Percentiles rank a stretch among this genome's conserved stretches.
These are phyloP conservation scores for Amanita brunnescens DNA, from an alignment of 768 basidiomycete species.

Conservation along the genomic window DNA sequence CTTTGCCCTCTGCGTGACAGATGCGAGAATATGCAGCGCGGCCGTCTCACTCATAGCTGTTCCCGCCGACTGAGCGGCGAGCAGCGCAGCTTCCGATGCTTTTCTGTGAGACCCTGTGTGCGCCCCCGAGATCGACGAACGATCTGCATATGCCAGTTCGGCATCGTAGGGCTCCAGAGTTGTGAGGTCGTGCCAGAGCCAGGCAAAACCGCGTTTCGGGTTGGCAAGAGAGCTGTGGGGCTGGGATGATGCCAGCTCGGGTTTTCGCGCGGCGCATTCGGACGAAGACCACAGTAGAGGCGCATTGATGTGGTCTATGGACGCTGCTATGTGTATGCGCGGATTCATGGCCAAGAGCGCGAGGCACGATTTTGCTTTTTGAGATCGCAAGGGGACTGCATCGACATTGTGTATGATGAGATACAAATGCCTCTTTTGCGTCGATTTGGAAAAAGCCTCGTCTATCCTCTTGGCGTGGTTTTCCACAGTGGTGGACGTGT, in stretches of 20 bases:
- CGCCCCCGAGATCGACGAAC: slow-evolving; percentile 51
- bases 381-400: slow-evolving; percentile 53
- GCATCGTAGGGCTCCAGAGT: slow-evolving; percentile 77
- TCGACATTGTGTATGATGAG: slow-evolving; percentile 90
- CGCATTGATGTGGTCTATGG: slow-evolving; percentile 81
- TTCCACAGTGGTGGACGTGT: slow-evolving; percentile 39
- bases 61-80: slow-evolving; percentile 22
- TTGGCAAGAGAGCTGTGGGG: slow-evolving; percentile 11
- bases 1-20: slow-evolving; percentile 82
- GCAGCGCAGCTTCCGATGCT: slow-evolving; percentile 13
- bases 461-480: slow-evolving; percentile 57
- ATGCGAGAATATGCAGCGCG: slow-evolving; percentile 73
- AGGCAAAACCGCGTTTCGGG: slow-evolving; percentile 47
- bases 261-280: slow-evolving; percentile 50
- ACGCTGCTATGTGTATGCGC: slow-evolving; percentile 74
- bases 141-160: slow-evolving; percentile 63
- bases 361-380: slow-evolving; percentile 57
- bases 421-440: slow-evolving; percentile 45
- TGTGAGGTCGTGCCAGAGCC: slow-evolving; percentile 87
- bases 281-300: slow-evolving; percentile 78
- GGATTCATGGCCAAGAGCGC: slow-evolving; percentile 65
- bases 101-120: slow-evolving; percentile 31
- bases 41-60: slow-evolving; percentile 64
- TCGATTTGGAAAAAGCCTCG: slow-evolving; percentile 42
- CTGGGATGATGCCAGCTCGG: slow-evolving; percentile 10